A percentile compares a stretch with the other conserved stretches of the same genome.
Evolutionary conservation across 257 asterid species (phyloP).

Genomic region (Solanum stenotomum): DNA sequence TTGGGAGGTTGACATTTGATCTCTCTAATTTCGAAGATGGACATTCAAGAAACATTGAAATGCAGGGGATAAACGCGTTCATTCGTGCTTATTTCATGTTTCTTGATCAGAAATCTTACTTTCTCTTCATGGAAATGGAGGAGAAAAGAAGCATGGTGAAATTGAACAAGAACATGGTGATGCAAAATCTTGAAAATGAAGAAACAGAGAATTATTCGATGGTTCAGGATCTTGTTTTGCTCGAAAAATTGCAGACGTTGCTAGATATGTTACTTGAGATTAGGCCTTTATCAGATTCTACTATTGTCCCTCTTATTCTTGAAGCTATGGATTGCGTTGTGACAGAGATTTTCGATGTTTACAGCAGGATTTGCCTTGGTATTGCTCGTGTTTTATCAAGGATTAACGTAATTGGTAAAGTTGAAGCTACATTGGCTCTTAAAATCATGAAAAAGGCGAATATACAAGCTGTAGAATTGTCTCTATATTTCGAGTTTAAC

Average conservation of each 20-base stretch:
- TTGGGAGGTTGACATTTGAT: constrained; percentile 76
- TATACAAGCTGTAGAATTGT: constrained; percentile 43
- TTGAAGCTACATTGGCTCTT: constrained; percentile 48
- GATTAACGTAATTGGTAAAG: constrained; percentile 34
- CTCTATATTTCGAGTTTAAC: constrained; percentile 45
- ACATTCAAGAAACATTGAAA: constrained; percentile 8
- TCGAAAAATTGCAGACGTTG: constrained; percentile 45
- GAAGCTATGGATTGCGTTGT: constrained; percentile 63
- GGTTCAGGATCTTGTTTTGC: constrained; percentile 27
- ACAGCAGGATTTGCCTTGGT: constrained; percentile 51
- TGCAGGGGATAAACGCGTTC: constrained; percentile 45
- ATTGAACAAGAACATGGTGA: not conserved
- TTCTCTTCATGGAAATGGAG: constrained; percentile 17
- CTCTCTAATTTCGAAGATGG: constrained; percentile 53
- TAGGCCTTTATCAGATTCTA: constrained; percentile 36
- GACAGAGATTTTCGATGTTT: constrained; percentile 50
- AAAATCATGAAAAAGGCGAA: constrained; percentile 45
- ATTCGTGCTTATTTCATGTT: constrained; percentile 57
- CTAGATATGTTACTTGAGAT: constrained; percentile 52
- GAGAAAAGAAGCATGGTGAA: constrained; percentile 10
- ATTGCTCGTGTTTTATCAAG: constrained; percentile 41
- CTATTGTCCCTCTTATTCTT: constrained; percentile 32
- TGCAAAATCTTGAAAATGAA: not conserved
- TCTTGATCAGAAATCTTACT: constrained; percentile 56
- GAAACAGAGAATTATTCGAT: constrained; percentile 5